These are phyloP conservation scores for Leccinum subrobustum DNA, from an alignment of 1,284 basidiomycete species.

Conservation along the genomic window DNA sequence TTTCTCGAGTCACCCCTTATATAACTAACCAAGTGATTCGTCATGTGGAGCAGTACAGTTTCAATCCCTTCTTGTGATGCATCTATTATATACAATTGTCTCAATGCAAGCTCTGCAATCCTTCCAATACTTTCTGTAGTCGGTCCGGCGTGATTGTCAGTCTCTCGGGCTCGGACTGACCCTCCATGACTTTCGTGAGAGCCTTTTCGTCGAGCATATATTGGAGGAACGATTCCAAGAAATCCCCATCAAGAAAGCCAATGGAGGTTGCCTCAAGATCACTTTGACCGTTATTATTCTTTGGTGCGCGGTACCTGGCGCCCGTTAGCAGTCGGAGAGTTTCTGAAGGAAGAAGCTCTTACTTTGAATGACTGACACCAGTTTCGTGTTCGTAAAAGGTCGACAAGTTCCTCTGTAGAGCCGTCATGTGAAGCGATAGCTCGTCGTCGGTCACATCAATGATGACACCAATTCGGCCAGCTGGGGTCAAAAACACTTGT, in stretches of 20 bases:
- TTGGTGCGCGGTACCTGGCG: conserved; percentile 67
- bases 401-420: conserved; percentile 78
- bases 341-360: conserved; percentile 21
- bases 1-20: not conserved
- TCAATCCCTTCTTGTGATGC: conserved; percentile 18
- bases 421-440: conserved; percentile 64
- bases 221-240: conserved; percentile 69
- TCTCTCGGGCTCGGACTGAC: conserved; percentile 53
- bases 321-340: not conserved
- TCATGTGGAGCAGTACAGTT: conserved; percentile 9
- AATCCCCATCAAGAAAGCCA: conserved; percentile 91
- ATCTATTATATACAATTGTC: conserved; percentile 6
- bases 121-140: conserved; percentile 53
- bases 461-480: conserved; percentile 81
- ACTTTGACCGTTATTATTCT: conserved; percentile 51
- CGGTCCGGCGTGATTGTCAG: conserved; percentile 45
- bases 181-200: conserved; percentile 49
- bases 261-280: conserved; percentile 53
- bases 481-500: conserved; percentile 76
- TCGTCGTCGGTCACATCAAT: conserved; percentile 58
- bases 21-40: not conserved
- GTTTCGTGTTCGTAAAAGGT: conserved; percentile 55
- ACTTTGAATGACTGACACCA: conserved; percentile 66
- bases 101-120: conserved; percentile 64
- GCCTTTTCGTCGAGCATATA: conserved; percentile 36